Base-by-base conservation (phyloP, 768 basidiomycete genomes). In the Lactarius indigo region DNA sequence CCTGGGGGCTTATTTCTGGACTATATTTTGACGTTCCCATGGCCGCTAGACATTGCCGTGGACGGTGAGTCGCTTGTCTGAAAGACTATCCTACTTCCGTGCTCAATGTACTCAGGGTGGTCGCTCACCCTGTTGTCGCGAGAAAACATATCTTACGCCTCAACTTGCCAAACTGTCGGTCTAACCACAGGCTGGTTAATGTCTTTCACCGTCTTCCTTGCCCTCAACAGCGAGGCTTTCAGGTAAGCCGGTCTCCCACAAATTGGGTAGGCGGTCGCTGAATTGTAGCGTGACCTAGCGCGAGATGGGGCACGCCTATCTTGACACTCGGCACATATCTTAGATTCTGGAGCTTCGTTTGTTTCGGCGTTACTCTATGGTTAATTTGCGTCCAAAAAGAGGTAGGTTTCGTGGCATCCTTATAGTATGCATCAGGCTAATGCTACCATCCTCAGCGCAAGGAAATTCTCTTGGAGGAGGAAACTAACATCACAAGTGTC, bases 91-190 rank as follows among this genome's bases (percentile, higher is more conserved):
- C 80, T 42, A 78, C 20, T 78, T 79, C 75, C 78, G 66, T 72
- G 41, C 52, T 66, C 37, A 47, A 15, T 54, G 59, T 50, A 47
- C 44, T 30, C 66, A 89, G 87, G 88, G 33, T 91, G 90, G 90
- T 90, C 88, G 37, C 83, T 91, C 62, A 94, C 91, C 5, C 82
- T 88, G 35, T 85, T 99, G 59, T 98, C 96, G 3, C 88, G 92
- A 69, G 94, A 95, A 70, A 96, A 95, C 73, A 77, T 98, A 41
- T 91, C 96, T 17, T 99, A 96, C 73, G 96, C 97, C 7, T 97
- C 95, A 26, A 98, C 95, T 15, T 97, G 96, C 64, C 97, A 99
- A 76, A 98, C 97, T 0, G 92, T 98, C 68, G 97, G 97, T 17
- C 81, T 99, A 35, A 98, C 96, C 72, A 91, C 92, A 1, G 97